Percentiles rank a stretch among this genome's conserved stretches.
These are phyloP conservation scores for Aegilops bicornis DNA, from an alignment of 176 grass and related monocot genomes.

Conservation along the genomic window DNA sequence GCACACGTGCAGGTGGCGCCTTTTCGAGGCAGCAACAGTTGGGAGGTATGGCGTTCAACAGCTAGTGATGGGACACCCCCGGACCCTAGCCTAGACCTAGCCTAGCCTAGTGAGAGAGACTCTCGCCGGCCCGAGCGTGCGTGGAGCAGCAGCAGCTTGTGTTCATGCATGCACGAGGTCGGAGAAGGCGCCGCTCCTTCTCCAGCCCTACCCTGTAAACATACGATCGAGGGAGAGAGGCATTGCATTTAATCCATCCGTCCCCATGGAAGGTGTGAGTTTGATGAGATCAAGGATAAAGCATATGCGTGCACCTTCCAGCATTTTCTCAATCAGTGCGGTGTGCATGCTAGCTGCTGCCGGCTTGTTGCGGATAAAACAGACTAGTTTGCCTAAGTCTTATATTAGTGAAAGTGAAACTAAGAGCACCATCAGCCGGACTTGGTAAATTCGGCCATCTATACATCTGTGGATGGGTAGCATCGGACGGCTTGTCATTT, in stretches of 20 bases:
- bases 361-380: no score
- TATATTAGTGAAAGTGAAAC: no score
- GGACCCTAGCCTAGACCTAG: background rate
- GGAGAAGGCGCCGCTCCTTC: background rate
- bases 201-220: background rate
- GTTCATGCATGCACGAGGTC: background rate
- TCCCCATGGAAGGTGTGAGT: no score
- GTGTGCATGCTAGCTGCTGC: background rate
- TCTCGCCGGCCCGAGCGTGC: background rate
- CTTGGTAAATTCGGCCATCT: no score
- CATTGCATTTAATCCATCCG: no score
- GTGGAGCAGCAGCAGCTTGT: background rate
- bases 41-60: conserved; percentile 59
- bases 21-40: conserved; percentile 61
- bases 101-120: background rate
- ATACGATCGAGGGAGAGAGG: no score
- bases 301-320: background rate
- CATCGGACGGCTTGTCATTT: no score
- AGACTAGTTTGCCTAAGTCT: no score
- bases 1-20: conserved; percentile 61
- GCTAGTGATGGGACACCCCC: conserved; percentile 44
- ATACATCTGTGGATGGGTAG: no score
- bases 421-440: no score
- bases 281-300: no score
- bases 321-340: background rate